These are phyloP conservation scores for Anethum foeniculum DNA, from an alignment of 140 eudicot genomes.

Conservation along the genomic window DNA sequence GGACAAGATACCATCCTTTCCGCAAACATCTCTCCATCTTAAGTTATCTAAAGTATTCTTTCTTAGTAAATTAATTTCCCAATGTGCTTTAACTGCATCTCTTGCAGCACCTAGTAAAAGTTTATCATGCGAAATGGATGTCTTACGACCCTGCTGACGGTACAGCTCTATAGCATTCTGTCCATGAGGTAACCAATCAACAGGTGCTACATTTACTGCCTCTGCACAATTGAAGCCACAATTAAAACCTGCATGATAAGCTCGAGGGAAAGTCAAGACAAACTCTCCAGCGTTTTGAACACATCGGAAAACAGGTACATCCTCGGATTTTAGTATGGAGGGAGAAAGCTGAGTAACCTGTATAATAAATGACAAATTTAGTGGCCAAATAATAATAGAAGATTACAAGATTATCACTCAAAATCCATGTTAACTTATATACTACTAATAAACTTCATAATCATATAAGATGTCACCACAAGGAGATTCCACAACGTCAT, in stretches of 20 bases:
- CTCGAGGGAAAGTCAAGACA: slow-evolving; percentile 92
- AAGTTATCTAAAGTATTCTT: slow-evolving; percentile 57
- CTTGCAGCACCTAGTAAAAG: slow-evolving; percentile 92
- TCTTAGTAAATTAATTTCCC: slow-evolving; percentile 83
- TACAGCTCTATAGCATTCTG: slow-evolving; percentile 89
- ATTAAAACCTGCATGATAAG: slow-evolving; percentile 96
- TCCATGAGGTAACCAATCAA: slow-evolving; percentile 99
- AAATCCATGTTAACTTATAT: neutral
- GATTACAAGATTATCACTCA: neutral
- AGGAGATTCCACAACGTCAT: neutral
- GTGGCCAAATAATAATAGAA: neutral
- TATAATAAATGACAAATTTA: slow-evolving; percentile 5
- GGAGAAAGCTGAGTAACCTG: slow-evolving; percentile 98
- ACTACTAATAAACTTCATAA: neutral
- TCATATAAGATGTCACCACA: neutral
- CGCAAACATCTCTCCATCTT: slow-evolving; percentile 89
- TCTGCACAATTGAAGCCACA: slow-evolving; percentile 98
- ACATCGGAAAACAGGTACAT: slow-evolving; percentile 90
- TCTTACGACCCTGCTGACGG: slow-evolving; percentile 76
- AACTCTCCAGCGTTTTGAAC: slow-evolving; percentile 90
- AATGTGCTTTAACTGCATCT: slow-evolving; percentile 95
- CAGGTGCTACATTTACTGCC: slow-evolving; percentile 97
- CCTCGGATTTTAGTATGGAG: slow-evolving; percentile 66
- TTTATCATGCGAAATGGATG: slow-evolving; percentile 97
- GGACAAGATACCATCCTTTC: slow-evolving; percentile 82